Evolutionary conservation across 768 basidiomycete genomes (phyloP), one percentile per base, ranked within the genome.

Genomic region (Phylloporus sp.): DNA sequence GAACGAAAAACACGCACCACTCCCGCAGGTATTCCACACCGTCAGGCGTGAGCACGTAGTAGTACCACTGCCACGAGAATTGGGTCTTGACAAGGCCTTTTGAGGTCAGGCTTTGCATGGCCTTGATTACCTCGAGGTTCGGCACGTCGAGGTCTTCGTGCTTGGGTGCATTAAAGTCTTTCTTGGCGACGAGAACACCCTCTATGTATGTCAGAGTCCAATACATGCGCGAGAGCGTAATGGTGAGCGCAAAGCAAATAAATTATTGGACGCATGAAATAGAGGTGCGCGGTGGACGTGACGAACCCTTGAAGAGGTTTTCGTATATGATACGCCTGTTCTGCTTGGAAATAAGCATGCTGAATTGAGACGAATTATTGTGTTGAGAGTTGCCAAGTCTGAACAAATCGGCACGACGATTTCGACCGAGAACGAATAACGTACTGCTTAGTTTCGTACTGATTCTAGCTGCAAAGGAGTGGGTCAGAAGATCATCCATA

Each of bases 31-130:
- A 95, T 62, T 95, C 93, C 58, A 98, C 86, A 66, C 97, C 97
- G 73, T 98, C 97, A 47, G 92, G 86, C 63, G 95, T 99, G 67
- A 99, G 80, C 66, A 84, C 81, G 76, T 98, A 99, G 78, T 98
- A 99, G 76, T 97, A 99, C 81, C 85, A 97, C 69, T 97, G 94
- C 97, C 97, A 99, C 44, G 89, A 93, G 81, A 98, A 98, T 70
- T 93, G 95, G 61, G 97, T 99, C 84, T 97, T 97, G 77, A 98
- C 93, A 72, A 78, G 85, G 50, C 95, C 95, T 69, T 72, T 79
- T 38, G 82, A 84, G 59, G 79, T 85, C 60, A 85, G 71, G 71
- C 82, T 84, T 62, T 84, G 83, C 67, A 84, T 73, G 45, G 82
- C 82, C 73, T 85, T 85, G 73, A 85, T 84, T 55, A 84, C 84